Evolutionary conservation across 345 rosid species (phyloP).

Genomic region (Erysimum cheiranthoides): DNA sequence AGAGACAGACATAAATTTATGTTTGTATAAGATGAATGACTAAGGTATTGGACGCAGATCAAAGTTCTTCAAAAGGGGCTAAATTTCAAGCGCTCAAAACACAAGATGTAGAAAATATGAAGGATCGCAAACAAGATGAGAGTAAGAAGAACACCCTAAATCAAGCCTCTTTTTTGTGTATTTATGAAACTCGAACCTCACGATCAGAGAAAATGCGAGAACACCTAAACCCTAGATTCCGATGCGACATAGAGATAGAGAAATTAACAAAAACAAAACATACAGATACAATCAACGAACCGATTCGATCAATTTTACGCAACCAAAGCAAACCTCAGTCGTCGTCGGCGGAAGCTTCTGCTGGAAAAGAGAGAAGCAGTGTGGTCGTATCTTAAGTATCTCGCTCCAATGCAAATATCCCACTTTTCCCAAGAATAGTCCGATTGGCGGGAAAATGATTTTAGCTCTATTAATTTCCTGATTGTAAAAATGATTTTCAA

Average conservation of each 20-base stretch:
- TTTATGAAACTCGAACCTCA: neutral
- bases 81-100: too few relatives aligned
- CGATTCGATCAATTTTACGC: neutral
- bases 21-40: too few relatives aligned
- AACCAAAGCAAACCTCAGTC: neutral
- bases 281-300: neutral
- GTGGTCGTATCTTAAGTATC: neutral
- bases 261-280: neutral
- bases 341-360: neutral
- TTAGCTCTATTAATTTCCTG: too few relatives aligned
- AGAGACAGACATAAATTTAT: too few relatives aligned
- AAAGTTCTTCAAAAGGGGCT: neutral
- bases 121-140: neutral
- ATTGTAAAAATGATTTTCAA: too few relatives aligned
- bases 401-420: neutral
- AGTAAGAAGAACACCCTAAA: neutral
- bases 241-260: neutral
- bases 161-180: neutral
- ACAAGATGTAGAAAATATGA: too few relatives aligned
- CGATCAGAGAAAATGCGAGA: too few relatives aligned
- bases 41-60: neutral
- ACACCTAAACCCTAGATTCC: neutral
- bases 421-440: neutral
- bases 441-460: neutral
- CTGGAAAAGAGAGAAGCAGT: neutral